Percentiles rank a stretch among this genome's conserved stretches.
Conservation (phyloP, 306 rosid genomes). For the Leucaena leucocephala region DNA sequence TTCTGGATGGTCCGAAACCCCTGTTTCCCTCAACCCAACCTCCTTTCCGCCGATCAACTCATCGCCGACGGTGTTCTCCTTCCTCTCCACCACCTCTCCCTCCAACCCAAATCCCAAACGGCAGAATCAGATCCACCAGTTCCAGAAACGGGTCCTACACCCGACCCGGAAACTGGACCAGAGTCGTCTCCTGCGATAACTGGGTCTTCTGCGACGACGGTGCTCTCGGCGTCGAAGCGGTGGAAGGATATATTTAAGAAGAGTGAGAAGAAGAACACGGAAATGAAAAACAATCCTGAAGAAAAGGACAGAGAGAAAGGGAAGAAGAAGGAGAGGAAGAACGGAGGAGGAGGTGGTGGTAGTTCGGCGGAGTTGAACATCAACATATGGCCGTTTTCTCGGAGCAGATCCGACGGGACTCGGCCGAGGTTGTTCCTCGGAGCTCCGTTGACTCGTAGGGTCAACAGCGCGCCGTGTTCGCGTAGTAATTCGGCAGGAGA, state of each 20-base stretch:
- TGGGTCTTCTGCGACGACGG: slow-evolving; percentile 8
- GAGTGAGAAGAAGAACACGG: slow-evolving; percentile 47
- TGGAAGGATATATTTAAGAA: slow-evolving; percentile 81
- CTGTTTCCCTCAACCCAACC: slow-evolving; percentile 62
- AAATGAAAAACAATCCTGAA: slow-evolving; percentile 29
- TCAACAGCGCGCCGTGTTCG: slow-evolving; percentile 92
- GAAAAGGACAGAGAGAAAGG: slow-evolving; percentile 46
- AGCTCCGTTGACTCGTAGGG: slow-evolving; percentile 51
- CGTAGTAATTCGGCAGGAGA: slow-evolving; percentile 90
- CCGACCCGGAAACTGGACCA: slow-evolving; percentile 43
- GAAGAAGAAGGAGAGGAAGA: slow-evolving; percentile 62
- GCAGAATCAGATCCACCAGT: not conserved
- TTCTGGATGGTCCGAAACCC: slow-evolving; percentile 90
- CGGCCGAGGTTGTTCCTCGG: slow-evolving; percentile 58
- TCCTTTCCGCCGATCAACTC: slow-evolving; percentile 81
- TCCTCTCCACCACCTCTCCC: slow-evolving; percentile 62
- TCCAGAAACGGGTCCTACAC: not conserved
- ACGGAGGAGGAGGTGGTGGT: slow-evolving; percentile 37
- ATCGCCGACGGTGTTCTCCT: slow-evolving; percentile 75
- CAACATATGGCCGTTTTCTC: slow-evolving; percentile 87
- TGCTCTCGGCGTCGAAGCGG: slow-evolving; percentile 60
- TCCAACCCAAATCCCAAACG: not conserved
- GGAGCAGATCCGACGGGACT: slow-evolving; percentile 75
- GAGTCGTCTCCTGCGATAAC: slow-evolving; percentile 30
- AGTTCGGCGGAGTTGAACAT: slow-evolving; percentile 78